Evolutionary conservation across 176 grass and related monocot species (phyloP), one percentile per base, ranked within the genome.

Genomic region (Triticum timopheevii): DNA sequence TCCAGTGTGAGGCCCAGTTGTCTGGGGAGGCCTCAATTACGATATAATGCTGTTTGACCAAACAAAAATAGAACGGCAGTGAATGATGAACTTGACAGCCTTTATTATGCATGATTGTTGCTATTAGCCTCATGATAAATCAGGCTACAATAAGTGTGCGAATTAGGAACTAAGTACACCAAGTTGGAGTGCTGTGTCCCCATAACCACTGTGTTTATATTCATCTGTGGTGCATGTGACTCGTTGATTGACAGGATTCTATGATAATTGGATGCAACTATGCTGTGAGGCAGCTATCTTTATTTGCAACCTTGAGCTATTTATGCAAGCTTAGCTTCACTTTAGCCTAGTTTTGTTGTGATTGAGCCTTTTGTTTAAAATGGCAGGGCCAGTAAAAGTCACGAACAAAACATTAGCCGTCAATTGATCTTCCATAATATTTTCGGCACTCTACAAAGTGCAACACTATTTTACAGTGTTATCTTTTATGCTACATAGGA

Each of bases 261-360:
- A 5, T 86, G 62, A n/a, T 82, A 50, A 50, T 10, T 76, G 38
- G 13, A 69, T 77, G 52, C 61, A 77, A 77, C 76, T 86, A 72
- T 71, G 7, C 44, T 71, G 34, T 8, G 39, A 78, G 64, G 7
- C 3, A 42, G 45, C 39, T 40, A 11, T 83, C 31, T 5, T 65
- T 83, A 2, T 77, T 39, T 77, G 47, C 49, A 63, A 77, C 17
- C 38, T 63, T 24, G 31, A 25, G 44, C 73, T 44, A 28, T 72
- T 24, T 58, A 31, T 16, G 42, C 13, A 83, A 35, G 39, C 73
- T 76, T 61, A 61, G 35, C 69, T 76, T 47, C 50, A 45, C 16
- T 82, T 79, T 54, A 72, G 20, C 64, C 9, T 80, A 61, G 7
- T 25, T 76, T 2, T 76, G 3, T 38, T 23, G 6, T 31, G 17